These are phyloP conservation scores for Monocercomonoides exilis DNA, from an alignment of 78 protist genomes.

Conservation along the genomic window DNA sequence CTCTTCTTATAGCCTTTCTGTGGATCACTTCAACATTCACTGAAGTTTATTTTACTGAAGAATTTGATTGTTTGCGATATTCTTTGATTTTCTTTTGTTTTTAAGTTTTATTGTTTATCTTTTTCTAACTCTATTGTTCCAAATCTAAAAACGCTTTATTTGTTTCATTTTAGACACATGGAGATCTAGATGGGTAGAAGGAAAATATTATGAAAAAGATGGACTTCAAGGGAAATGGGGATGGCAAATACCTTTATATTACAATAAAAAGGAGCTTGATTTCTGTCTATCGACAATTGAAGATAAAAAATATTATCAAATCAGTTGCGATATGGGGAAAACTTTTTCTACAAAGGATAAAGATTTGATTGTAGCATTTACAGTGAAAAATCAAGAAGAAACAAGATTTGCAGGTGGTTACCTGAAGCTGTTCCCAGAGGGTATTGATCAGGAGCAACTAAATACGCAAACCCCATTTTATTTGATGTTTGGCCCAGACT, in stretches of 20 bases:
- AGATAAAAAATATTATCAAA: slow-evolving; percentile 15
- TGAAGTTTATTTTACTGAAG: background rate
- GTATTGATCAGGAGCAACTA: slow-evolving; percentile 47
- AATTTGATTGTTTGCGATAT: background rate
- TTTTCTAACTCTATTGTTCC: background rate
- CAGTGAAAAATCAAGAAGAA: slow-evolving; percentile 79
- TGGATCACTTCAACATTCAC: background rate
- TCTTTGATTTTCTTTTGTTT: background rate
- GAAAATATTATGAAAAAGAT: background rate
- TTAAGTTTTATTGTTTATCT: background rate
- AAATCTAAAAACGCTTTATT: background rate
- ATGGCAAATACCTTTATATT: background rate
- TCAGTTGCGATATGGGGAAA: slow-evolving; percentile 18
- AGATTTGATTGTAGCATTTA: slow-evolving; percentile 50
- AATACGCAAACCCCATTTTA: slow-evolving; percentile 50
- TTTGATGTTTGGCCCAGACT: slow-evolving; percentile 93
- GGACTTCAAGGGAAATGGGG: background rate
- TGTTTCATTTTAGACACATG: background rate
- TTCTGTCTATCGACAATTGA: background rate
- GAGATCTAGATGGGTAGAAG: background rate
- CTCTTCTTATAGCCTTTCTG: background rate
- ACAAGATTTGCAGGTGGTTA: slow-evolving; percentile 75
- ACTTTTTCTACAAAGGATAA: slow-evolving; percentile 14
- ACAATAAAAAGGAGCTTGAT: background rate
- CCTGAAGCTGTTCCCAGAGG: slow-evolving; percentile 78